Base-by-base conservation (phyloP, 331 rosid genomes). In the Rosa hybrid region DNA sequence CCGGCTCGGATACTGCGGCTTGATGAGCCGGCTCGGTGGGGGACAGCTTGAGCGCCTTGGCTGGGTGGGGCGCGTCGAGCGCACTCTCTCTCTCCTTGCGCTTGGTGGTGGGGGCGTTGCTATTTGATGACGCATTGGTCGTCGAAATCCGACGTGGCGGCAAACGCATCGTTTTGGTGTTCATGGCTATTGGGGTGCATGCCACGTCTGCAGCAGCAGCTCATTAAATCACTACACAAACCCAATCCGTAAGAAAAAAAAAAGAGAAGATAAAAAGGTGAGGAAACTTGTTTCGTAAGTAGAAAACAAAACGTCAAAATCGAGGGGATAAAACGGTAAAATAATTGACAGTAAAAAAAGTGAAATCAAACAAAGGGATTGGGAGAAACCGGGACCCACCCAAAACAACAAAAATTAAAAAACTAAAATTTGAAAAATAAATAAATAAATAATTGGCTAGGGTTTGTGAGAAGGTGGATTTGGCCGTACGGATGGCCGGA, bases 161-260 rank as follows among this genome's bases (percentile, higher is more conserved):
- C 6, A 91, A 89, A 87, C 97, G 98, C 98, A 95, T 93, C 90
- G 96, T 89, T 91, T 95, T 95, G 87, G 99, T 95, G 80, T 81
- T 93, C 99, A 93, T 95, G 83, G 77, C 86, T 72, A 7, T 65
- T 73, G 71, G 27, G 71, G 74, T 49, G 87, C 94, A 87, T 90
- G 93, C 95, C 98, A 95, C 97, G 92, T 90, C 39, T 0, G 80
- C 87, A 88, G 91, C 87, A 77, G 79, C 82, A 38, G 81, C 76
- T 75, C 67, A 74, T 81, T 72, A 44, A 86, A 23, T 20, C 70
- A 9, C 71, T 51, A 67, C 70, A 68, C 38, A 80, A 56, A 77
- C 59, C 65, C 62, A 14, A 30, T 18, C 27, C 72, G 30, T 27
- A 27, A 12, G 38, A 50, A 4, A 67, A 42, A 27, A 70, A 53